Percentiles rank a stretch among this genome's conserved stretches.
Conservation (phyloP, 1,139 yeast species). For the Saccharomyces pastorianus region DNA sequence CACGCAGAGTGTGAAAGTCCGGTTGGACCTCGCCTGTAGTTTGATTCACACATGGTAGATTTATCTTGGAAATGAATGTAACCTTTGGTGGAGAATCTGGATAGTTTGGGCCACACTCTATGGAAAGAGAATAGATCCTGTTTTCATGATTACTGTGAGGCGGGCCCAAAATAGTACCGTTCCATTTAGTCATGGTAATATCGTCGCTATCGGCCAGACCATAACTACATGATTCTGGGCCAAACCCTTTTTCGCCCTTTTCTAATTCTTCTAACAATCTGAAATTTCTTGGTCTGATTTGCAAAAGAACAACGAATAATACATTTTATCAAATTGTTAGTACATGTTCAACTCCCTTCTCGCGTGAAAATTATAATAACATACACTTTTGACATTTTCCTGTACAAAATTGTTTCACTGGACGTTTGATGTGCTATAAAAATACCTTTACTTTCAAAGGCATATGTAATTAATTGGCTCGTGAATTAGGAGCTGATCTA, state of each 20-base stretch:
- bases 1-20: slow-evolving; percentile 58
- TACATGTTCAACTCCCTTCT: neutral
- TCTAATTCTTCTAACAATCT: slow-evolving; percentile 91
- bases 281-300: slow-evolving; percentile 76
- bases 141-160: slow-evolving; percentile 93
- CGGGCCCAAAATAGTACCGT: slow-evolving; percentile 93
- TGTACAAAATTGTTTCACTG: neutral
- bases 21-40: slow-evolving; percentile 57
- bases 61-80: slow-evolving; percentile 70
- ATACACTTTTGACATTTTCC: slow-evolving; percentile 35
- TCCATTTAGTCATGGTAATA: slow-evolving; percentile 88
- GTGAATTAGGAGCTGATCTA: neutral
- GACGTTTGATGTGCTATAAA: neutral
- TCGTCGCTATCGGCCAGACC: slow-evolving; percentile 86
- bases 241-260: slow-evolving; percentile 95
- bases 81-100: slow-evolving; percentile 87
- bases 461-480: neutral
- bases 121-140: slow-evolving; percentile 75
- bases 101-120: slow-evolving; percentile 75
- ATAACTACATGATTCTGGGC: slow-evolving; percentile 93
- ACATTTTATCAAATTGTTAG: neutral
- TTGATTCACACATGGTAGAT: slow-evolving; percentile 79
- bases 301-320: neutral
- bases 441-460: neutral
- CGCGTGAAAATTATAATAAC: slow-evolving; percentile 13